Conservation (phyloP, 1,284 basidiomycete genomes). For the Puccinia sorghi region DNA sequence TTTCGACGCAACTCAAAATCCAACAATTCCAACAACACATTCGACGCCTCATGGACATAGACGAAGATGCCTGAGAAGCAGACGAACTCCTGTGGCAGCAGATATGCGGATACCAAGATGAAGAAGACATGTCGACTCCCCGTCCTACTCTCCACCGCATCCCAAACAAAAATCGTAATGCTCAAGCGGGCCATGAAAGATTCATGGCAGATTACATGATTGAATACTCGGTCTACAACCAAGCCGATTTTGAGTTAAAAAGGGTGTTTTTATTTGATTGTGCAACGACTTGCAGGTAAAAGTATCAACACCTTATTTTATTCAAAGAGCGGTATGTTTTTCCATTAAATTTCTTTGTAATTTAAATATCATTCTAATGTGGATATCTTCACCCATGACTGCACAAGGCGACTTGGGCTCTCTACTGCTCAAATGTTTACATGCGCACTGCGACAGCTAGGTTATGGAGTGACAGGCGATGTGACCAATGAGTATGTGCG, state of each 20-base stretch:
- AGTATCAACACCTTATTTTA: background rate
- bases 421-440: background rate
- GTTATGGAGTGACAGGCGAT: background rate
- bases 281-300: background rate
- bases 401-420: background rate
- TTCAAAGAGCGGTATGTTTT: background rate
- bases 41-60: too few species aligned
- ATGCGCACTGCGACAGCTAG: slow-evolving; percentile 1
- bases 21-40: too few species aligned
- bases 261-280: background rate
- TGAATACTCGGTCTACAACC: background rate
- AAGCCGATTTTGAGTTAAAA: background rate
- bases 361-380: background rate
- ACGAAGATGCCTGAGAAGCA: too few species aligned
- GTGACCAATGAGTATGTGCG: slow-evolving; percentile 2
- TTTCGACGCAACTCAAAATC: too few species aligned
- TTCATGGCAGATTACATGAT: background rate
- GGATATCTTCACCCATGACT: background rate
- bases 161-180: background rate
- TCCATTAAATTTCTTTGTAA: background rate
- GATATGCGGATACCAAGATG: too few species aligned
- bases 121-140: too few species aligned
- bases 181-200: background rate
- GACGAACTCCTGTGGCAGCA: too few species aligned
- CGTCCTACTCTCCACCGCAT: background rate